Evolutionary conservation across 306 rosid species (phyloP), one percentile per base, ranked within the genome.

Genomic region (Trifolium subterraneum): DNA sequence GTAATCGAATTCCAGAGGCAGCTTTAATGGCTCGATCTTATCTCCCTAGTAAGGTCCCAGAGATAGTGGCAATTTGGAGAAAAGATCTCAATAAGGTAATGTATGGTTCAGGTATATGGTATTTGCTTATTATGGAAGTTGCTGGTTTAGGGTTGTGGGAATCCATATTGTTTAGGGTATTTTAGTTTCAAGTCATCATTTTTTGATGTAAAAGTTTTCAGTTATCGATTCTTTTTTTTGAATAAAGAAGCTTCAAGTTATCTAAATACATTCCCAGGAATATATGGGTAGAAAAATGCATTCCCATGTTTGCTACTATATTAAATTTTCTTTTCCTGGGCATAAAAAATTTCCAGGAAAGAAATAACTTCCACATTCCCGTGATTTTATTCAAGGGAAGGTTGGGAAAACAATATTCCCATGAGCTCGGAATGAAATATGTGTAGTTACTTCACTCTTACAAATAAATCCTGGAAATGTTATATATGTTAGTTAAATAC

Each of bases 1-100:
- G 99, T 84, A 92, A 90, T 82, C 90, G 99, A 84, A 90, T 94
- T 83, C 99, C 98, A 22, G 99, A 94, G 86, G 99, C 96, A 66
- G 99, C 99, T 70, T 86, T 94, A 74, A 90, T 94, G 97, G 99
- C 97, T 77, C 87, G 98, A 71, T 94, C 99, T 66, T 94, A 94
- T 87, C 96, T 94, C 86, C 99, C 99, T 72, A 92, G 97, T 84
- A 92, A 94, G 88, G 97, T 90, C 61, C 86, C 97, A 10, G 98
- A 94, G 89, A 92, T 94, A 55, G 96, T 94, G 74, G 92, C 97
- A 73, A 90, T 90, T 82, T 94, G 99, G 99, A 90, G 93, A 78
- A 92, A 94, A 79, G 98, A 94, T 84, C 92, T 94, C 39, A 85
- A 81, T 75, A 94, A 90, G 96, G 99, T 94, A 81, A 64, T 72